Evolutionary conservation across 257 asterid species (phyloP).

Genomic region (Nicotiana knightiana): DNA sequence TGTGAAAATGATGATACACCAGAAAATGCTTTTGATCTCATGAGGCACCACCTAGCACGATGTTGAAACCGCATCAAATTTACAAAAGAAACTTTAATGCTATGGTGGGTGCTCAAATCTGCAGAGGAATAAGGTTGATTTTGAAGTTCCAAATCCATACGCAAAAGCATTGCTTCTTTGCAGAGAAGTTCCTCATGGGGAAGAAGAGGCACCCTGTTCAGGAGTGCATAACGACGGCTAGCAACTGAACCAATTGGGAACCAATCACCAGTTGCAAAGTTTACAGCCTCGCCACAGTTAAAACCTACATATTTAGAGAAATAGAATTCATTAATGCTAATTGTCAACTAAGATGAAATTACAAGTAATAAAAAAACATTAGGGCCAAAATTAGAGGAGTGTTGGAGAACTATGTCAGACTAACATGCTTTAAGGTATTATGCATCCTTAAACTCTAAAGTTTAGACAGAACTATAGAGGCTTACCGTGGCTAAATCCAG

Average conservation of each 20-base stretch:
- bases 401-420: constrained; percentile 7
- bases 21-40: constrained; percentile 39
- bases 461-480: not conserved
- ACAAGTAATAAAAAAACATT: not conserved
- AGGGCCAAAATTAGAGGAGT: not conserved
- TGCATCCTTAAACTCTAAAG: not conserved
- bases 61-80: constrained; percentile 84
- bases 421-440: not conserved
- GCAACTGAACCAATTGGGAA: constrained; percentile 89
- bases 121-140: constrained; percentile 36
- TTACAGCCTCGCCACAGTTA: constrained; percentile 98
- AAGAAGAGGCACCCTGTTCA: constrained; percentile 77
- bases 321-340: not conserved
- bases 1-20: constrained; percentile 52
- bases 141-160: constrained; percentile 28
- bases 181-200: constrained; percentile 97
- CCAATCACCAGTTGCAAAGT: constrained; percentile 96
- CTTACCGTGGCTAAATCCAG: constrained; percentile 97
- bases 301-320: constrained; percentile 47
- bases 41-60: constrained; percentile 74
- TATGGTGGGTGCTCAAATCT: constrained; percentile 40
- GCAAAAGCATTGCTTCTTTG: constrained; percentile 84
- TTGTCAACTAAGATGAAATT: not conserved
- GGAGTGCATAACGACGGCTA: constrained; percentile 85
- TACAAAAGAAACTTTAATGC: constrained; percentile 63